These are phyloP conservation scores for Pachysandra terminalis DNA, from an alignment of 164 flowering plant species.

Conservation along the genomic window DNA sequence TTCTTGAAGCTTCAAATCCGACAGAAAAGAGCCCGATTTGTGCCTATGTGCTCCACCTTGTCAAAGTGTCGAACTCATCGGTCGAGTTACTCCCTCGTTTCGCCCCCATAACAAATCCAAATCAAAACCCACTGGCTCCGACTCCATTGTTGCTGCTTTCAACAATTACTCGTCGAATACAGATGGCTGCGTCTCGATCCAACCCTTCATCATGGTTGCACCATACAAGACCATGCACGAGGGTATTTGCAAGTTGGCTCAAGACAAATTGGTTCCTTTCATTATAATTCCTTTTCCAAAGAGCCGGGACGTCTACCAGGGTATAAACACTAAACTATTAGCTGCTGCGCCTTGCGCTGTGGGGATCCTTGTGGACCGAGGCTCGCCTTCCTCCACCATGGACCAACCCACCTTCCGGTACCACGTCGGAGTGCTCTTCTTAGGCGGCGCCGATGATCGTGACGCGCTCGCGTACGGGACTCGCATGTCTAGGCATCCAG, in stretches of 20 bases:
- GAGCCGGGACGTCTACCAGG: not conserved
- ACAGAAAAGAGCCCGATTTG: slow-evolving; percentile 32
- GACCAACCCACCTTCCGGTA: not conserved
- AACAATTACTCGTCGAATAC: too few relatives aligned
- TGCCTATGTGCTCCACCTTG: slow-evolving; percentile 33
- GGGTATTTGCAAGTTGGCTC: too few relatives aligned
- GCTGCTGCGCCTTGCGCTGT: slow-evolving; percentile 64
- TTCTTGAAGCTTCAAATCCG: slow-evolving; percentile 49
- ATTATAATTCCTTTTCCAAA: too few relatives aligned
- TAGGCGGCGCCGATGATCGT: slow-evolving; percentile 70
- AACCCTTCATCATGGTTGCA: too few relatives aligned
- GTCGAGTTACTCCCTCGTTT: slow-evolving; percentile 51
- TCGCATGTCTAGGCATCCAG: too few relatives aligned
- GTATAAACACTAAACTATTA: slow-evolving; percentile 28
- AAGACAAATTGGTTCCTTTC: too few relatives aligned
- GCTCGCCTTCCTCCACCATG: not conserved
- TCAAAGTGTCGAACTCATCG: slow-evolving; percentile 15
- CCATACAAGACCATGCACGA: too few relatives aligned
- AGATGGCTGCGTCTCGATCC: too few relatives aligned
- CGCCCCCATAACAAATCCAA: slow-evolving; percentile 31
- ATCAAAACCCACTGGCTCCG: not conserved
- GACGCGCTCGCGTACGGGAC: slow-evolving; percentile 40
- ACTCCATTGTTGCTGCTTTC: too few relatives aligned
- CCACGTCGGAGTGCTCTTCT: slow-evolving; percentile 42
- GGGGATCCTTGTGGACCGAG: slow-evolving; percentile 48